Conservation (phyloP, 352 stramenopile genomes). For the Blastocystis sp. region DNA sequence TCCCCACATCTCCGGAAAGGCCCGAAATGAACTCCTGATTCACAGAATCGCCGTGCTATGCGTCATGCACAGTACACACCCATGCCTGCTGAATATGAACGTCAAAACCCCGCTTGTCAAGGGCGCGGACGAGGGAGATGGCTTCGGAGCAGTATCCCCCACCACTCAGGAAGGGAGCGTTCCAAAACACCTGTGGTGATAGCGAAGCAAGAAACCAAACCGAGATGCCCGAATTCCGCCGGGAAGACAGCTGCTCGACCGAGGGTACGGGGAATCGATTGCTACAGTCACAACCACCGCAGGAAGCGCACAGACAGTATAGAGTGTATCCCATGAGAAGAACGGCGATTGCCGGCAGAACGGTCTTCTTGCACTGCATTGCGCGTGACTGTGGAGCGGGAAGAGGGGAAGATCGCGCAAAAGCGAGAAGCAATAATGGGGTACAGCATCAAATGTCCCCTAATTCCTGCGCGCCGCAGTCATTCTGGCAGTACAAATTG, state of each 20-base stretch:
- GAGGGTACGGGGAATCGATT: not conserved
- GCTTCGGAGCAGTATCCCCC: slow-evolving; percentile 87
- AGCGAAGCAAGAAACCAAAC: not conserved
- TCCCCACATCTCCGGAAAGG: slow-evolving; percentile 21
- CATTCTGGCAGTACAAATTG: not conserved
- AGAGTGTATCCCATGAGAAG: not conserved
- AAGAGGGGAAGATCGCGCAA: not conserved
- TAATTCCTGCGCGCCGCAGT: not conserved
- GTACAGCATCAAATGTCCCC: not conserved
- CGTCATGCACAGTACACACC: slow-evolving; percentile 53
- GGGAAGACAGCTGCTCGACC: not conserved
- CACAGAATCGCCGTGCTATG: slow-evolving; percentile 75
- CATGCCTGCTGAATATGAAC: slow-evolving; percentile 59
- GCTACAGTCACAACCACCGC: not conserved
- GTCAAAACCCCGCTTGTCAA: slow-evolving; percentile 72
- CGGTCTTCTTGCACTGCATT: not conserved
- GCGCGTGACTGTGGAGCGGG: not conserved
- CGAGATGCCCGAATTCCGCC: slow-evolving; percentile 25
- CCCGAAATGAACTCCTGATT: slow-evolving; percentile 73
- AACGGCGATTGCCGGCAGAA: not conserved
- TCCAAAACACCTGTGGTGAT: slow-evolving; percentile 78
- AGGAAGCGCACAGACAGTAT: not conserved
- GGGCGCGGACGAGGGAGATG: slow-evolving; percentile 80
- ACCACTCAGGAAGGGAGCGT: slow-evolving; percentile 84
- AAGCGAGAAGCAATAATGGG: not conserved